Conservation (phyloP, 495 filamentous ascomycete genomes). For the Cairneyella variabilis region DNA sequence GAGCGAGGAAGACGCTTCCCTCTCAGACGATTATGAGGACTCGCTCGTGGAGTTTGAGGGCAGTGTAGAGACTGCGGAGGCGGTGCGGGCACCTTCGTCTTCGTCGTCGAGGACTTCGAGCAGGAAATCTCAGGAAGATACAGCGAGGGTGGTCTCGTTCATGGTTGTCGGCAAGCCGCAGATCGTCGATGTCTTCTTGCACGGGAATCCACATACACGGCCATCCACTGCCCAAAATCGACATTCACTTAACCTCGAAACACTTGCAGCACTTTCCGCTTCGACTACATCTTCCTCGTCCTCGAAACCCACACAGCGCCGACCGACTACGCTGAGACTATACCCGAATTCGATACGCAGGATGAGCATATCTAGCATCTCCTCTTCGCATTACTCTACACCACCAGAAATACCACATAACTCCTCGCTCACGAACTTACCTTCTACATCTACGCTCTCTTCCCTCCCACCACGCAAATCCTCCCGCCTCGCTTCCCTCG, state of each 20-base stretch:
- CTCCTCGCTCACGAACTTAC: conserved; percentile 1
- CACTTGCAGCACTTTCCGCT: not conserved
- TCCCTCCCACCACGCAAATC: conserved; percentile 11
- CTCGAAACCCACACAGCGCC: conserved; percentile 9
- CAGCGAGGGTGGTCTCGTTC: conserved; percentile 21
- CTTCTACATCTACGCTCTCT: not conserved
- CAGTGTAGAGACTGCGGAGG: not conserved
- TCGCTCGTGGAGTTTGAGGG: conserved; percentile 16
- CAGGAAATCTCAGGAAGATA: conserved; percentile 22
- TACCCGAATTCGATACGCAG: conserved; percentile 11
- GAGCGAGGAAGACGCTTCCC: conserved; percentile 27
- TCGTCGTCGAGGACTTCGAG: conserved; percentile 18
- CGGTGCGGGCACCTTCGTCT: conserved; percentile 5
- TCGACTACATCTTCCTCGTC: not conserved
- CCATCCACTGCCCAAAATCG: conserved; percentile 7
- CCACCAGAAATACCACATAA: not conserved
- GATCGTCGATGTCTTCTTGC: conserved; percentile 21
- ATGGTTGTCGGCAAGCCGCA: conserved; percentile 22
- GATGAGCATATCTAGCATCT: conserved; percentile 12
- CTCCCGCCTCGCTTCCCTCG: conserved; percentile 1
- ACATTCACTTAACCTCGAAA: conserved; percentile 10
- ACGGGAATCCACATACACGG: not conserved
- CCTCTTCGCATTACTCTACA: conserved; percentile 5
- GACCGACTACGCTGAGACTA: conserved; percentile 20
- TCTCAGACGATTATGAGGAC: conserved; percentile 25